phyloP scores from a whole-genome alignment of 176 grass and related monocot genomes.

The Stipa capillata region DNA sequence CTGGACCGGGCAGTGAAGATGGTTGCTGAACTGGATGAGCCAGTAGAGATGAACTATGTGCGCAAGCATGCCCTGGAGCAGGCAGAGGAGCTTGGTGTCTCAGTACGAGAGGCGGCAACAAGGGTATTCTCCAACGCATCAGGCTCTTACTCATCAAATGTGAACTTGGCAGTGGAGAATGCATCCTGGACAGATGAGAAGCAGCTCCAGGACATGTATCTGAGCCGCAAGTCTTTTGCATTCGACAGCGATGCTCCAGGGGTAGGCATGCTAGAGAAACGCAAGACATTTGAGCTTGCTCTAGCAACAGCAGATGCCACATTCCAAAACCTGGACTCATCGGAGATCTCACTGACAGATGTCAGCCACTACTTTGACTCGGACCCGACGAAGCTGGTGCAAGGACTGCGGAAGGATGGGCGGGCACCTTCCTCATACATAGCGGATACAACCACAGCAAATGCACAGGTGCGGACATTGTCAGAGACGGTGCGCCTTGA shows the following conservation, averaged over 20 bases:
- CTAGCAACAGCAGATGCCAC: constrained; percentile 89
- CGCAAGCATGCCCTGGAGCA: constrained; percentile 94
- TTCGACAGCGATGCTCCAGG: constrained; percentile 89
- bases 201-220: constrained; percentile 99
- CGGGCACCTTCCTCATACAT: constrained; percentile 77
- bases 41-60: constrained; percentile 85
- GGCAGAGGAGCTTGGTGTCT: constrained; percentile 70
- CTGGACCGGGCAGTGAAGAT: constrained; percentile 92
- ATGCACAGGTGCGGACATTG: constrained; percentile 91
- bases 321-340: constrained; percentile 98
- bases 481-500: constrained; percentile 88
- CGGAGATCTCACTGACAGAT: constrained; percentile 97
- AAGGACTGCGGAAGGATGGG: constrained; percentile 81
- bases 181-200: constrained; percentile 95
- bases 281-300: constrained; percentile 81
- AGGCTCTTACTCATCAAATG: constrained; percentile 94
- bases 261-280: constrained; percentile 84
- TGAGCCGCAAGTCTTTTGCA: constrained; percentile 91
- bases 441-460: constrained; percentile 92
- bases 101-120: constrained; percentile 77
- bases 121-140: constrained; percentile 98
- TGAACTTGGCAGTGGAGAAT: constrained; percentile 96
- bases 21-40: constrained; percentile 93
- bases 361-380: constrained; percentile 99
- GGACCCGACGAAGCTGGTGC: constrained; percentile 91